Evolutionary conservation across 495 filamentous ascomycete genomes (phyloP).

Genomic region (Mytilinidion resinicola): DNA sequence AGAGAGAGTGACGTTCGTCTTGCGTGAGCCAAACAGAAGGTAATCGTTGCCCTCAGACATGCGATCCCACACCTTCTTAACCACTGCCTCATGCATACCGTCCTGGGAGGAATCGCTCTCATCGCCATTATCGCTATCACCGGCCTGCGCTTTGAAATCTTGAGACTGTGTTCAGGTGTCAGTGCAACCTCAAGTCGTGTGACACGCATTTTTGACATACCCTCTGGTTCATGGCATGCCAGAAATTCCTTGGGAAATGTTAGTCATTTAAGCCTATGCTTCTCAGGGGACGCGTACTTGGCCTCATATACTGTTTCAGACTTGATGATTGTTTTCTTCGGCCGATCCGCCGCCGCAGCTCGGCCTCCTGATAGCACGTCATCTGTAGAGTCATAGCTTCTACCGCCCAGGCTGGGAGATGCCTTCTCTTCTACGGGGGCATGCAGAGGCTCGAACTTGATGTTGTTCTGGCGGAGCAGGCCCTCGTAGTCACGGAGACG

Average conservation of each 20-base stretch:
- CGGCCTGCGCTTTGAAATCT: constrained; percentile 18
- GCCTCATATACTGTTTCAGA: constrained; percentile 35
- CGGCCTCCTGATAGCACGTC: constrained; percentile 18
- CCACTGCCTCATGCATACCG: constrained; percentile 30
- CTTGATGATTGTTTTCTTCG: constrained; percentile 28
- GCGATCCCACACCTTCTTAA: constrained; percentile 45
- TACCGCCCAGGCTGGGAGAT: constrained; percentile 14
- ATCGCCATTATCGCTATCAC: constrained; percentile 7
- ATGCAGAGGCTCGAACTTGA: constrained; percentile 50
- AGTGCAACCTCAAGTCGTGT: constrained; percentile 6
- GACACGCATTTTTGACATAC: constrained; percentile 32
- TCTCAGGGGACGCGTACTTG: constrained; percentile 35
- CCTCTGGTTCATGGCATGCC: constrained; percentile 45
- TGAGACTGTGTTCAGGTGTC: constrained; percentile 16
- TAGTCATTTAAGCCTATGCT: constrained; percentile 18
- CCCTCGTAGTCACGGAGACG: constrained; percentile 48
- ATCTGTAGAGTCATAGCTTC: constrained; percentile 29
- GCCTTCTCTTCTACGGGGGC: constrained; percentile 19
- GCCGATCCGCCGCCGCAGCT: constrained; percentile 6
- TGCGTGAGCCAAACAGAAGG: constrained; percentile 46
- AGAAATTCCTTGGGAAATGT: constrained; percentile 39
- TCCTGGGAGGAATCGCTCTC: constrained; percentile 34
- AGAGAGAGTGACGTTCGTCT: constrained; percentile 40
- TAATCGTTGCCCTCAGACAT: constrained; percentile 36
- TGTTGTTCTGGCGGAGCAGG: constrained; percentile 46